These are phyloP conservation scores for Pholiota molesta DNA, from an alignment of 768 basidiomycete species.

Conservation along the genomic window DNA sequence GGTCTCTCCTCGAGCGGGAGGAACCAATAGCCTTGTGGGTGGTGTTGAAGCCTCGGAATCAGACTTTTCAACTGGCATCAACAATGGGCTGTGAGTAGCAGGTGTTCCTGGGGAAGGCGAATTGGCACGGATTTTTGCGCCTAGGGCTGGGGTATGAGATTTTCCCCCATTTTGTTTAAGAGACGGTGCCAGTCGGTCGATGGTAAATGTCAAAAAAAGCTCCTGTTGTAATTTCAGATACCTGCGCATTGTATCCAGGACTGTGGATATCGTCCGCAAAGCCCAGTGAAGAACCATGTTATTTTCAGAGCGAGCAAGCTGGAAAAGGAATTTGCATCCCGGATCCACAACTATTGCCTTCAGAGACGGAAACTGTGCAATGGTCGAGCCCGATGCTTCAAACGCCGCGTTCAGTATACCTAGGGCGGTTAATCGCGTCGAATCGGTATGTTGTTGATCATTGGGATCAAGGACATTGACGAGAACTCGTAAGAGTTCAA, in stretches of 20 bases:
- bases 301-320: constrained; percentile 92
- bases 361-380: constrained; percentile 80
- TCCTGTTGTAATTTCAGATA: constrained; percentile 95
- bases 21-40: constrained; percentile 60
- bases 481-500: constrained; percentile 91
- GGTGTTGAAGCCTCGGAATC: constrained; percentile 44
- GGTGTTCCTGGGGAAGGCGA: constrained; percentile 57
- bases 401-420: constrained; percentile 87
- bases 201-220: constrained; percentile 90
- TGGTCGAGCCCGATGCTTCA: constrained; percentile 76
- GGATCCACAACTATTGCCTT: constrained; percentile 79
- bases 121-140: constrained; percentile 35
- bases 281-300: constrained; percentile 76
- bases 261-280: constrained; percentile 83
- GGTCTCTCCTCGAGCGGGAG: constrained; percentile 85
- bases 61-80: constrained; percentile 40
- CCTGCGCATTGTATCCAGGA: constrained; percentile 85
- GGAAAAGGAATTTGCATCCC: constrained; percentile 96
- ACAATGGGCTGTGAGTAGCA: constrained; percentile 37
- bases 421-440: constrained; percentile 88
- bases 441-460: constrained; percentile 95
- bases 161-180: constrained; percentile 28
- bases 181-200: constrained; percentile 86
- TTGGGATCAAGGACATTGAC: constrained; percentile 95
- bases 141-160: constrained; percentile 20